These are phyloP conservation scores for Globisporangium yorkense DNA, from an alignment of 352 stramenopile species.

Conservation along the genomic window DNA sequence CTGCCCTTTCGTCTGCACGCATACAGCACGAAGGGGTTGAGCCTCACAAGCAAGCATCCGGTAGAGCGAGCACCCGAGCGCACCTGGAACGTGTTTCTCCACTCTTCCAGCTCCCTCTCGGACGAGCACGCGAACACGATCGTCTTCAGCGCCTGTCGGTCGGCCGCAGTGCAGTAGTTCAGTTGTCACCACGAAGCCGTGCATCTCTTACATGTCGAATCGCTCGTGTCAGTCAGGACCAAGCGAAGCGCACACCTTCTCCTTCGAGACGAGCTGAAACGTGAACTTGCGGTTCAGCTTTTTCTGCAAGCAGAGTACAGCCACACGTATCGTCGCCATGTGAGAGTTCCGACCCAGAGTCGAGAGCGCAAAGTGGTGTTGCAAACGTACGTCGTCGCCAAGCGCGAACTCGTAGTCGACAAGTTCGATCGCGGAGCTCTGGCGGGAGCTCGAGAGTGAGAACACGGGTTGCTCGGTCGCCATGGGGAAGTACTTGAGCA, in stretches of 20 bases:
- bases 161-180: not conserved
- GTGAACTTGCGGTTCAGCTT: constrained; percentile 55
- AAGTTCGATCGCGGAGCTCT: constrained; percentile 42
- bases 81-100: constrained; percentile 50
- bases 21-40: not conserved
- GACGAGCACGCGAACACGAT: constrained; percentile 57
- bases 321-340: not conserved
- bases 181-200: not conserved
- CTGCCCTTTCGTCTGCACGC: not conserved
- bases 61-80: not conserved
- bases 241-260: constrained; percentile 28
- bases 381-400: constrained; percentile 30
- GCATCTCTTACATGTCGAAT: too few species aligned
- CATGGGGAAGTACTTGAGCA: constrained; percentile 77
- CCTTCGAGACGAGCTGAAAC: constrained; percentile 49
- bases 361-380: not conserved
- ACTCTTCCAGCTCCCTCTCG: constrained; percentile 53
- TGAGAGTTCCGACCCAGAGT: not conserved
- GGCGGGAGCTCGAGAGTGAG: constrained; percentile 42
- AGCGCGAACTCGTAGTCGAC: constrained; percentile 38
- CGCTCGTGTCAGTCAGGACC: not conserved
- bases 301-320: constrained; percentile 21
- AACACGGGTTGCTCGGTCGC: constrained; percentile 49
- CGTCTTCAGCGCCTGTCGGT: constrained; percentile 33
- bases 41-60: not conserved